These are phyloP conservation scores for Colletotrichum sansevieriae DNA, from an alignment of 2,329 filamentous ascomycete genomes.

Conservation along the genomic window DNA sequence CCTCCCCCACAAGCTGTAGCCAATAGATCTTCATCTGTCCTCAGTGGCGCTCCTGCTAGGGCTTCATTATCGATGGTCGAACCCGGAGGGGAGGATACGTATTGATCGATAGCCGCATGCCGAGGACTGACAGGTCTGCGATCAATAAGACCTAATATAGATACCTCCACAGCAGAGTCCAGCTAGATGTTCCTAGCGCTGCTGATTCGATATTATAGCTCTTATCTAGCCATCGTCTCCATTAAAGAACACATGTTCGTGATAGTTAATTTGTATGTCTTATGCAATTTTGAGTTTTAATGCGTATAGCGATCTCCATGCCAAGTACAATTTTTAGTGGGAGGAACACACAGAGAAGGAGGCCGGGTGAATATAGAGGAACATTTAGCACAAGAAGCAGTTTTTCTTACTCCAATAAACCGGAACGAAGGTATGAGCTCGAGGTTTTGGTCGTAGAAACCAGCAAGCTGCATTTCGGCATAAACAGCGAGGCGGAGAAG, in stretches of 20 bases:
- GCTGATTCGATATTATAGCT: not conserved
- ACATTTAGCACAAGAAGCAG: not conserved
- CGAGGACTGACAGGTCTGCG: not conserved
- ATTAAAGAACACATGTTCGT: not conserved
- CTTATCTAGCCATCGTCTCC: conserved; percentile 6
- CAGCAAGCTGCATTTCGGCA: conserved; percentile 27
- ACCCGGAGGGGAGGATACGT: not conserved
- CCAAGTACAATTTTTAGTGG: conserved; percentile 11
- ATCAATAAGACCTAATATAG: not conserved
- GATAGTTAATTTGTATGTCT: conserved; percentile 2
- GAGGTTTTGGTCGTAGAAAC: conserved; percentile 1
- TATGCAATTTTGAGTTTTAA: not conserved
- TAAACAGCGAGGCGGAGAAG: conserved; percentile 16
- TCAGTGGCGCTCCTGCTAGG: not conserved
- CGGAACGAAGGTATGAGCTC: not conserved
- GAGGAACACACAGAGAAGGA: conserved; percentile 13
- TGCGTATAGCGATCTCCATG: not conserved
- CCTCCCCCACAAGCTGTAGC: not conserved
- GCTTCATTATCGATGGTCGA: not conserved
- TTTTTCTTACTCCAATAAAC: conserved; percentile 13
- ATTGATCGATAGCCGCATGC: not conserved
- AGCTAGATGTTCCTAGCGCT: not conserved
- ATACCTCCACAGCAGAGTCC: not conserved
- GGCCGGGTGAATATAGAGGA: not conserved
- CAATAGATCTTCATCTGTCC: not conserved